Evolutionary conservation across 2,329 filamentous ascomycete genomes (phyloP), one percentile per base, ranked within the genome.

Genomic region (Calonectria fujianensis): DNA sequence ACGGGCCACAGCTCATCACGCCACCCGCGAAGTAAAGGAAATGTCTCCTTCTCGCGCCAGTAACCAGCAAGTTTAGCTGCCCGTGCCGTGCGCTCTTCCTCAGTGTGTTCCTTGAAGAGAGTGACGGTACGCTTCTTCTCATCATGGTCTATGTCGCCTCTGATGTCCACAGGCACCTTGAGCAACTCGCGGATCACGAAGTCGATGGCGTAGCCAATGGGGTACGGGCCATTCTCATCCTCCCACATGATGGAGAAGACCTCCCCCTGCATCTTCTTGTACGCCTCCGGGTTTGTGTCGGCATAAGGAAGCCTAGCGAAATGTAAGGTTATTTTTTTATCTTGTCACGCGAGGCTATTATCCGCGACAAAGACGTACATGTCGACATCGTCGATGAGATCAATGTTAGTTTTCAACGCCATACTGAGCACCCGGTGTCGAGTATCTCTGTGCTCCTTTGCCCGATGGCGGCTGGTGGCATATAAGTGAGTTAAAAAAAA

Each of bases 1-100:
- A 98, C 91, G 0, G 95, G 93, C 87, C 95, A 98, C 20, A 92
- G 85, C 85, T 98, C 96, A 80, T 95, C 87, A 52, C 95, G 90
- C 96, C 96, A 98, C 74, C 94, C 94, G 24, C 88, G 87, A 20
- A 98, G 89, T 0, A 98, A 88, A 50, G 91, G 87, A 83, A 98
- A 98, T 1, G 91, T 91, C 9, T 90, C 87, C n/a, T 90, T 89
- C n/a, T 90, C 87, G 24, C 93, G 92, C 89, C 96, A 95, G 78
- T 93, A 91, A 2, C 87, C 82, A 45, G 93, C 89, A 6, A 96
- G 93, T 57, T 87, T 85, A 5, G 86, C 87, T 20, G 90, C 87
- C 32, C 86, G 85, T 7, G 87, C 85, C 57, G 90, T 95, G 67
- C 96, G 92, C 79, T 92, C 89, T 20, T 88, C 85, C 64, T 93